Conservation (phyloP, 306 rosid genomes). For the Amphicarpaea edgeworthii region DNA sequence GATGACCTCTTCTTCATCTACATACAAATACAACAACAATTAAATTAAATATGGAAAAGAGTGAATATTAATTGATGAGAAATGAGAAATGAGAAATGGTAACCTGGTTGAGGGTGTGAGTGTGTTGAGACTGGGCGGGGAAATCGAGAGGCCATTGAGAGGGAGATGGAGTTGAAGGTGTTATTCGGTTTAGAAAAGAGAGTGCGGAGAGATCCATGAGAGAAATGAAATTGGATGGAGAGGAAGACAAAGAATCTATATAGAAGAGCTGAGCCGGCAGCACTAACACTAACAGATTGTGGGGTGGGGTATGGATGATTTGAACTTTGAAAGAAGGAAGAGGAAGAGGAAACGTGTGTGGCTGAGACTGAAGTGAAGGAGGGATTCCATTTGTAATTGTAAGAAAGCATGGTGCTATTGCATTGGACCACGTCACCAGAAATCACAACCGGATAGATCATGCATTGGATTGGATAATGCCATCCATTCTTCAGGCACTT, state of each 20-base stretch:
- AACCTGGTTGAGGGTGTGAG: conserved; percentile 64
- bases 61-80: no score
- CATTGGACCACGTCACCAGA: conserved; percentile 84
- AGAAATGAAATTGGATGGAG: no score
- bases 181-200: no score
- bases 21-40: no score
- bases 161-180: no score
- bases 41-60: no score
- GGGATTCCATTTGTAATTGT: neutral
- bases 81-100: neutral
- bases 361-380: neutral
- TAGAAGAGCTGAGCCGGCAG: neutral
- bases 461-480: conserved; percentile 29
- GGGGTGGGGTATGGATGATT: no score
- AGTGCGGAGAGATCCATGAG: conserved; percentile 79
- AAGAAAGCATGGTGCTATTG: no score
- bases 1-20: conserved; percentile 65
- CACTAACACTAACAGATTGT: no score
- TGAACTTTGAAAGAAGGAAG: no score
- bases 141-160: conserved; percentile 56
- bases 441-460: conserved; percentile 72
- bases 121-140: conserved; percentile 38
- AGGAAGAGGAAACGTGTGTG: conserved; percentile 35
- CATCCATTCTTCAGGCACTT: no score
- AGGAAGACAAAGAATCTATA: conserved; percentile 12